Conservation (phyloP, 192 early-diverging fungal genomes). For the Backusella australiensis region DNA sequence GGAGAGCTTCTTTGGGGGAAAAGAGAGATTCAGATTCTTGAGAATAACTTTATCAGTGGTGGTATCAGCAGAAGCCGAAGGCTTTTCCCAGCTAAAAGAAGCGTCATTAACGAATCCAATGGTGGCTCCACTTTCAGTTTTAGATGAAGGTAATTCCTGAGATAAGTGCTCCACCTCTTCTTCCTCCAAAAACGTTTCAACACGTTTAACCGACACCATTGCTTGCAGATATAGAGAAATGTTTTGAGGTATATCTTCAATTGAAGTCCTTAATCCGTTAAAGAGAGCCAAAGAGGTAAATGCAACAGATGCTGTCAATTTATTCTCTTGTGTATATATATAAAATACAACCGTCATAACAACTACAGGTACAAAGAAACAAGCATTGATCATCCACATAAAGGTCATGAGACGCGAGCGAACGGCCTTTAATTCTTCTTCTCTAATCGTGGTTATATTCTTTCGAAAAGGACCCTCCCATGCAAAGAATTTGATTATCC, state of each 20-base stretch:
- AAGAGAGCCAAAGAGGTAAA: not conserved
- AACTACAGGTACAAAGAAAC: not conserved
- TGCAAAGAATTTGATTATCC: not conserved
- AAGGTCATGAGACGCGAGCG: not conserved
- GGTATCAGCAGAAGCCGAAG: slow-evolving; percentile 40
- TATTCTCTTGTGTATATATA: not conserved
- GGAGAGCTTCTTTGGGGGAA: too few species aligned
- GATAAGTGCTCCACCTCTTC: not conserved
- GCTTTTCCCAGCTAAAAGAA: not conserved
- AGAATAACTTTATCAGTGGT: slow-evolving; percentile 34
- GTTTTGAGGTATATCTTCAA: not conserved
- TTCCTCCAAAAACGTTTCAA: not conserved
- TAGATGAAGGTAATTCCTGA: not conserved
- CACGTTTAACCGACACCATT: not conserved
- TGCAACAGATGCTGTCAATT: not conserved
- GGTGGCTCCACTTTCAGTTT: not conserved
- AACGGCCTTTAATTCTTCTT: not conserved
- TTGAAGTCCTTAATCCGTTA: not conserved
- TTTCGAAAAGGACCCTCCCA: not conserved
- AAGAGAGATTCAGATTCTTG: too few species aligned
- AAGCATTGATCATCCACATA: not conserved
- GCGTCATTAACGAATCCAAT: not conserved
- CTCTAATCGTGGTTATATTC: not conserved
- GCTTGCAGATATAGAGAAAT: not conserved
- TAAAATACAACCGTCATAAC: not conserved